Base-by-base conservation (phyloP, 371 early-diverging fungal species). In the Dichotomocladium elegans region DNA sequence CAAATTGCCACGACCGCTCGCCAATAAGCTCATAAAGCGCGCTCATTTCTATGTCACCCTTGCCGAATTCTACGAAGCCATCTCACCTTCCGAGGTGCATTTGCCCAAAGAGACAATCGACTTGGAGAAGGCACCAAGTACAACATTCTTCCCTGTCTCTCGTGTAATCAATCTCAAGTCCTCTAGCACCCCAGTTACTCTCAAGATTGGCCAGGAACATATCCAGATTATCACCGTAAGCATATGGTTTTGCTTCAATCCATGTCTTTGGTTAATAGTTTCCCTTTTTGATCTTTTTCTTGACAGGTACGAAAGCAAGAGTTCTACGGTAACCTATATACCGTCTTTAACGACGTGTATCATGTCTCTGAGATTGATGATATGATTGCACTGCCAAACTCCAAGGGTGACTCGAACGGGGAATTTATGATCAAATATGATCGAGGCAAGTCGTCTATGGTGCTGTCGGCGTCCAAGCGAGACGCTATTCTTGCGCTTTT, bases 331-430 rank as follows among this genome's bases (percentile, higher is more conserved):
- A 92, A 90, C 11, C 55, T 88, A 42, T 82, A 74, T 52, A 76
- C 88, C 15, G 69, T 81, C 42, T 74, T 91, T 34, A 89, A 91
- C 58, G 95, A 96, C 58, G 86, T 93, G 15, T 90, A 82, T 63
- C 92, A 90, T 63, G 86, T 93, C 27, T 82, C 91, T 4, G 92
- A 92, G 42, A 77, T 94, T 31, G 82, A 86, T 12, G 94, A 93
- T 48, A 76, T 91, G 31, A 64, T 67, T 26, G 54, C 82, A 25
- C 63, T 81, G 0, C 65, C 81, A 4, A 56, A 64, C 7, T 46
- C 64, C 35, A 70, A 72, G 11, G 85, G 86, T 31, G 80, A 79
- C 15, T 86, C 86, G 49, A 87, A 89, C 43, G 82, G 79, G 43
- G 88, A 92, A 53, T 79, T 95, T 35, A 66, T 82, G 10, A 85